phyloP scores from a whole-genome alignment of 2,329 filamentous ascomycete genomes.

The Clarireedia monteithiana region DNA sequence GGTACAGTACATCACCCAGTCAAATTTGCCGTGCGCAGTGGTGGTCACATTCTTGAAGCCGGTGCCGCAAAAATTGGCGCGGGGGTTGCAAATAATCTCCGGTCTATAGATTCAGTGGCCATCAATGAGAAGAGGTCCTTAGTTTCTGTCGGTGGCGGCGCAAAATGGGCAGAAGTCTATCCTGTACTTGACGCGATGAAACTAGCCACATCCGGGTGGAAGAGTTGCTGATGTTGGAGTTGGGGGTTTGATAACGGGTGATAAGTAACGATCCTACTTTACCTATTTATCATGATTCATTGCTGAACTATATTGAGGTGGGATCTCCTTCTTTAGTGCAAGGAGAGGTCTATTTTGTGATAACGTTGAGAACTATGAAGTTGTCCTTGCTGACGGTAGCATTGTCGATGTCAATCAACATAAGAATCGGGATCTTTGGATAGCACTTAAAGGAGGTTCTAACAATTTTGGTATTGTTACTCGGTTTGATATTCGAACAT shows the following conservation, averaged over 20 bases:
- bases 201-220: constrained; percentile 31
- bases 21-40: constrained; percentile 19
- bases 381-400: background rate
- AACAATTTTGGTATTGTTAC: constrained; percentile 32
- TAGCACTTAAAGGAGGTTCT: background rate
- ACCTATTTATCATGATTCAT: no score
- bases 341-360: constrained; percentile 14
- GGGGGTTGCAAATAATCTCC: constrained; percentile 42
- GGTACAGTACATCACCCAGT: constrained; percentile 9
- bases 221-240: constrained; percentile 22
- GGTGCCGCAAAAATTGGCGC: constrained; percentile 42
- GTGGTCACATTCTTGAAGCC: constrained; percentile 25
- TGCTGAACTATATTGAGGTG: constrained; percentile 6
- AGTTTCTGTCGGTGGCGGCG: constrained; percentile 31
- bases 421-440: background rate
- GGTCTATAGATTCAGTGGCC: constrained; percentile 21
- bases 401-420: background rate
- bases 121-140: constrained; percentile 22
- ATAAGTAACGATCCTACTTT: background rate
- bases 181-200: constrained; percentile 25
- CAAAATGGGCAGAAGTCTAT: constrained; percentile 34
- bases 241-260: constrained; percentile 19
- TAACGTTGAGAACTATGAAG: constrained; percentile 13
- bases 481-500: background rate
- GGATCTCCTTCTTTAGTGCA: constrained; percentile 17